Conservation (phyloP, 2,329 filamentous ascomycete genomes). For the Colletotrichum coccodes region DNA sequence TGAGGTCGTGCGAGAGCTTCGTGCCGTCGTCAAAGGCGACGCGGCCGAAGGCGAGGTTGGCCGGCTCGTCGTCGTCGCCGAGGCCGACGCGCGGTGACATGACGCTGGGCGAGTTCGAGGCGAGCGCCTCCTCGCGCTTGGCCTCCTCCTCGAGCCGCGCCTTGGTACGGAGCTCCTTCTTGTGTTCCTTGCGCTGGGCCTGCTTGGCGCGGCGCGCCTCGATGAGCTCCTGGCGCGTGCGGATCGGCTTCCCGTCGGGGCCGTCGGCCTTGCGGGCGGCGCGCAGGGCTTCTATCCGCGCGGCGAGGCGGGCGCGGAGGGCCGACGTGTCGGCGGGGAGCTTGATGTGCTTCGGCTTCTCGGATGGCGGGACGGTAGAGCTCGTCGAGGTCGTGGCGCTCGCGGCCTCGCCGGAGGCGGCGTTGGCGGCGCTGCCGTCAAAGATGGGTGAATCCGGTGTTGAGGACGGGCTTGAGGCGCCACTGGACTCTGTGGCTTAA, state of each 20-base stretch:
- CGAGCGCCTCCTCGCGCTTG: conserved; percentile 71
- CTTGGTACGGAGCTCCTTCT: conserved; percentile 83
- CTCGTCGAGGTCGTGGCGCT: conserved; percentile 76
- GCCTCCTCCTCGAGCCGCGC: conserved; percentile 83
- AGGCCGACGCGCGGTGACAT: conserved; percentile 66
- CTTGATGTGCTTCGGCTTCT: conserved; percentile 73
- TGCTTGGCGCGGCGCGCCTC: conserved; percentile 90
- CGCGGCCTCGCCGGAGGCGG: conserved; percentile 55
- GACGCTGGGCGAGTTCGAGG: conserved; percentile 69
- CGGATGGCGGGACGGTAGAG: conserved; percentile 68
- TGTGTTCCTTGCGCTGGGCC: conserved; percentile 85
- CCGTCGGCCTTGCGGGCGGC: conserved; percentile 89
- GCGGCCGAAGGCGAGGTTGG: conserved; percentile 87
- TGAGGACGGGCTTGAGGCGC: conserved; percentile 49
- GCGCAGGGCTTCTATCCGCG: conserved; percentile 85
- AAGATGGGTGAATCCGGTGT: conserved; percentile 68
- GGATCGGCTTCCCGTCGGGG: conserved; percentile 81
- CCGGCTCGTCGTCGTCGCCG: conserved; percentile 45
- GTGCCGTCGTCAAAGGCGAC: conserved; percentile 92
- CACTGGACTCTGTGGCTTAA: conserved; percentile 55
- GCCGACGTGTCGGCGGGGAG: conserved; percentile 78
- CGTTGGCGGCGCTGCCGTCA: conserved; percentile 61
- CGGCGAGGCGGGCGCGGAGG: conserved; percentile 81
- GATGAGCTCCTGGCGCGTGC: conserved; percentile 90
- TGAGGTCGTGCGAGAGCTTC: conserved; percentile 78